phyloP scores from a whole-genome alignment of 139 green algal species.

The Asterochloris erici region DNA sequence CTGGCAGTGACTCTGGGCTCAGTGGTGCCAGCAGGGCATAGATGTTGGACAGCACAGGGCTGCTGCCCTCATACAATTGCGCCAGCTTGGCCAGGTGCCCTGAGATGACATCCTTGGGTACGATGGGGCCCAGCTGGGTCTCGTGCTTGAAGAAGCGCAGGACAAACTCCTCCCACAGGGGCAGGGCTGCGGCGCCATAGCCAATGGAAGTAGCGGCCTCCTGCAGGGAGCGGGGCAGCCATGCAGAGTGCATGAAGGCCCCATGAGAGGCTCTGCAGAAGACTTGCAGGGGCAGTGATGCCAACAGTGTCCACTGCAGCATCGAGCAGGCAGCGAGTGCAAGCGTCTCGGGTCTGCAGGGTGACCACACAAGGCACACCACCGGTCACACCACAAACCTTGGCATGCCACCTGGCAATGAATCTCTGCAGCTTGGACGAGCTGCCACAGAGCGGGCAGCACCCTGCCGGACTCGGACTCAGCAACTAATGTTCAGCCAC shows the following conservation, averaged over 20 bases:
- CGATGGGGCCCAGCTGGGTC: conserved; percentile 15
- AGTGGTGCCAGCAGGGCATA: conserved; percentile 15
- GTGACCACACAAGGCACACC: neutral
- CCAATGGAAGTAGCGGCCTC: conserved; percentile 12
- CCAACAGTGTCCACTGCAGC: neutral
- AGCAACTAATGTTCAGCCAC: neutral
- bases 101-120: conserved; percentile 8
- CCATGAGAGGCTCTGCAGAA: too few species aligned
- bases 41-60: conserved; percentile 20
- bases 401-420: neutral
- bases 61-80: conserved; percentile 16
- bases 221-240: neutral
- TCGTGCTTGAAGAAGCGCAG: conserved; percentile 22
- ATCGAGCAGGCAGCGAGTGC: neutral
- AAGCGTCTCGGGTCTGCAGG: neutral
- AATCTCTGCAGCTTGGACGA: neutral
- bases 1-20: conserved; percentile 16
- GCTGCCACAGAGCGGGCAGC: neutral
- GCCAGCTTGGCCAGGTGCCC: conserved; percentile 19
- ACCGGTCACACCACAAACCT: too few species aligned
- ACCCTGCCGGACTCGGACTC: neutral
- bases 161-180: conserved; percentile 25
- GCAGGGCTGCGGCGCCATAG: conserved; percentile 20
- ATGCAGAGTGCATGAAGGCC: neutral
- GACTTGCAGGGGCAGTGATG: neutral